Evolutionary conservation across 2,329 filamentous ascomycete species (phyloP).

Genomic region (Microascus cirrosus): DNA sequence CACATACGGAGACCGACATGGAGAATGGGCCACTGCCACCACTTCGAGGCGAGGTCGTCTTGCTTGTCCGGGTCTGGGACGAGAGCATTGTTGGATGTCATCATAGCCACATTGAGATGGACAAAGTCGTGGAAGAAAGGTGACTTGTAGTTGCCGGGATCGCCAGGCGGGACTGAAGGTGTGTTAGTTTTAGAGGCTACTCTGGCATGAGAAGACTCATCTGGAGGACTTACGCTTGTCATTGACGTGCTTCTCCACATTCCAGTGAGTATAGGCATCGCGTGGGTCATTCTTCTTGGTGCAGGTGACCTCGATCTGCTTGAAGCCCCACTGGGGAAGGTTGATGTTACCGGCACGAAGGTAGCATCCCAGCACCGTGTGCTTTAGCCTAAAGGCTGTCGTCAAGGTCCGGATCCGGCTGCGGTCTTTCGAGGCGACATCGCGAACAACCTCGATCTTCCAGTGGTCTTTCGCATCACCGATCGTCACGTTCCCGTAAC

Average conservation of each 20-base stretch:
- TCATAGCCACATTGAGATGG: conserved; percentile 98
- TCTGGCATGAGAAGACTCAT: conserved; percentile 2
- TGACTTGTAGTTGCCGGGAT: conserved; percentile 88
- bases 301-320: conserved; percentile 97
- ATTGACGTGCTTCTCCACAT: conserved; percentile 90
- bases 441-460: conserved; percentile 82
- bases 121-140: conserved; percentile 97
- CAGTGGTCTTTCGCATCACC: conserved; percentile 98
- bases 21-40: conserved; percentile 98
- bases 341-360: conserved; percentile 92
- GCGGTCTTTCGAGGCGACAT: conserved; percentile 77
- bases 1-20: conserved; percentile 97
- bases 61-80: conserved; percentile 98
- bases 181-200: conserved; percentile 17
- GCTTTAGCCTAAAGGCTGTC: conserved; percentile 80
- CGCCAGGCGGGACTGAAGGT: conserved; percentile 66
- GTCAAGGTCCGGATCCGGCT: conserved; percentile 84
- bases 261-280: conserved; percentile 97
- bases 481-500: conserved; percentile 88
- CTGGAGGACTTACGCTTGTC: conserved; percentile 64
- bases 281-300: conserved; percentile 84
- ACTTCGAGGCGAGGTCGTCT: conserved; percentile 89
- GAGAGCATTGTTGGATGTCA: conserved; percentile 98
- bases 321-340: conserved; percentile 97
- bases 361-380: conserved; percentile 78